These are phyloP conservation scores for Neonectria magnoliae DNA, from an alignment of 2,329 filamentous ascomycete species.

Conservation along the genomic window DNA sequence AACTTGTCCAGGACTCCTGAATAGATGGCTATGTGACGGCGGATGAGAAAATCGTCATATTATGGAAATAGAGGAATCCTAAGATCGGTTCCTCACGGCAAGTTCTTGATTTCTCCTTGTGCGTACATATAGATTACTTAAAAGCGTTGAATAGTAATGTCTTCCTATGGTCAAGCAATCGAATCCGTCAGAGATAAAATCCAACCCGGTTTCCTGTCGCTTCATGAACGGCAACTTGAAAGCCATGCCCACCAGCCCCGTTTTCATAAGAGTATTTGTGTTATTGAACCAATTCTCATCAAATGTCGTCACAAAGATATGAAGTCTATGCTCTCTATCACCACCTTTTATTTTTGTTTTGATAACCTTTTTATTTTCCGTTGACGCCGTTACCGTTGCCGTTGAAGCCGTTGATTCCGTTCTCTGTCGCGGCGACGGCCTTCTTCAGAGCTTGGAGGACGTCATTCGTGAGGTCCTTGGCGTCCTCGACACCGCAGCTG, in stretches of 20 bases:
- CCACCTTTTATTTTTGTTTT: not conserved
- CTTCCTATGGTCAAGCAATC: constrained; percentile 35
- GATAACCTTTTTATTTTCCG: constrained; percentile 28
- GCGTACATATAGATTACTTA: constrained; percentile 1
- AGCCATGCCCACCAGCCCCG: constrained; percentile 11
- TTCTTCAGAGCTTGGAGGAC: constrained; percentile 83
- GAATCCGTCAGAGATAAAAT: constrained; percentile 33
- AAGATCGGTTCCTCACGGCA: not conserved
- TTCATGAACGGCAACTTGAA: constrained; percentile 31
- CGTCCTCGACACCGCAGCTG: constrained; percentile 94
- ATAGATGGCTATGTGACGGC: not conserved
- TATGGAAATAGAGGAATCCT: not conserved
- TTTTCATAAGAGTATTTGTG: constrained; percentile 27
- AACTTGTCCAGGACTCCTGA: constrained; percentile 36
- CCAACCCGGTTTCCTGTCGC: constrained; percentile 30
- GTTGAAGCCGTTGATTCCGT: constrained; percentile 42
- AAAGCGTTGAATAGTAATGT: constrained; percentile 25
- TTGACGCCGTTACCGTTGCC: constrained; percentile 28
- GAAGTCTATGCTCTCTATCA: constrained; percentile 15
- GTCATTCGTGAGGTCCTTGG: constrained; percentile 83
- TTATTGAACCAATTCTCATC: constrained; percentile 30
- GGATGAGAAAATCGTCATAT: not conserved
- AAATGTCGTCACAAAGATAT: constrained; percentile 33
- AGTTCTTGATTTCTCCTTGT: not conserved
- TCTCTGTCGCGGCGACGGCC: constrained; percentile 62